A percentile compares a stretch with the other conserved stretches of the same genome.
Evolutionary conservation across 73 alveolate genomes (phyloP).

Genomic region (Tetrahymena elliotti): DNA sequence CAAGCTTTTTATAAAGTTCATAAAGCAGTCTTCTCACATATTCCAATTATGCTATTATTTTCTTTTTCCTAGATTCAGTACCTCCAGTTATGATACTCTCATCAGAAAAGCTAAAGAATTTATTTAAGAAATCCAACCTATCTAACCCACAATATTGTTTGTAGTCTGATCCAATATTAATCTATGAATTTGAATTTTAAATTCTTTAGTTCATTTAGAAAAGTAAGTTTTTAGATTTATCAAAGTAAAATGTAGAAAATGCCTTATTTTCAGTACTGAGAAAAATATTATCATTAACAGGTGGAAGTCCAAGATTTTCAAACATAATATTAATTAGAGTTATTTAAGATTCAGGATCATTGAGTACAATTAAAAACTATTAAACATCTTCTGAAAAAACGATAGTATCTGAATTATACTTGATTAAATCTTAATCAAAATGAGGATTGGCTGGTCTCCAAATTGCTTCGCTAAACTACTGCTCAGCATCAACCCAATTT

Average conservation of each 20-base stretch:
- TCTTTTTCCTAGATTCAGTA: background rate
- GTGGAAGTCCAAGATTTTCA: background rate
- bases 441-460: background rate
- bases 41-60: background rate
- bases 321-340: background rate
- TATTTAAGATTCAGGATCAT: background rate
- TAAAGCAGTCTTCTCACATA: background rate
- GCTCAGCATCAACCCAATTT: background rate
- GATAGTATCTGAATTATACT: background rate
- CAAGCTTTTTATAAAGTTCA: background rate
- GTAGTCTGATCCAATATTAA: background rate
- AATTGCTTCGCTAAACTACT: background rate
- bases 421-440: background rate
- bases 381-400: background rate
- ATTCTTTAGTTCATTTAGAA: background rate
- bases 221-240: background rate
- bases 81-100: background rate
- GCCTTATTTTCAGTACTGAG: background rate
- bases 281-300: background rate
- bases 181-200: background rate
- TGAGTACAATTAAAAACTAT: background rate
- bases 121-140: background rate
- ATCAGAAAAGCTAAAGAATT: background rate
- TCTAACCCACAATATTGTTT: background rate
- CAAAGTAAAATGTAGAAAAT: background rate